Percentiles rank a stretch among this genome's conserved stretches.
phyloP scores from a whole-genome alignment of 495 filamentous ascomycete species.

The Hyaloscypha hepaticicola region DNA sequence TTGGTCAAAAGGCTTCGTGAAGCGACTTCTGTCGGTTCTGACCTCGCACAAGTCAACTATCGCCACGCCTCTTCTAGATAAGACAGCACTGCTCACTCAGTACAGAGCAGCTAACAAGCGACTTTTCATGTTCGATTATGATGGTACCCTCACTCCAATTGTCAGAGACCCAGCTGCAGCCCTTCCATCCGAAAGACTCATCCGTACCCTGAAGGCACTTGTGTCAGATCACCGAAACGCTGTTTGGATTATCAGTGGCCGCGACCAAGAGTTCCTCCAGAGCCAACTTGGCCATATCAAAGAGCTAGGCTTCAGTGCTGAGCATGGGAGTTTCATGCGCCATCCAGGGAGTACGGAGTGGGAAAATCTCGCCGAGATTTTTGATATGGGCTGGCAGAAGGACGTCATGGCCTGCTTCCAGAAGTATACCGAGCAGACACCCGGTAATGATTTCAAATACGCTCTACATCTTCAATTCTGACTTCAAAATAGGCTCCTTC shows the following conservation, averaged over 20 bases:
- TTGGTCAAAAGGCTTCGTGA: slow-evolving; percentile 77
- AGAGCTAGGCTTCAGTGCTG: slow-evolving; percentile 84
- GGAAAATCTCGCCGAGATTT: slow-evolving; percentile 79
- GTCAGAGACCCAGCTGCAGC: slow-evolving; percentile 85
- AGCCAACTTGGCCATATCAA: slow-evolving; percentile 84
- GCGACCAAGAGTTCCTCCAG: slow-evolving; percentile 84
- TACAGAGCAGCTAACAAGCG: slow-evolving; percentile 71
- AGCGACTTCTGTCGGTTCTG: slow-evolving; percentile 73
- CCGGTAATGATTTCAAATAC: slow-evolving; percentile 56
- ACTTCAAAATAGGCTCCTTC: slow-evolving; percentile 61
- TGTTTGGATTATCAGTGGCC: slow-evolving; percentile 97
- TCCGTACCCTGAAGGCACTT: slow-evolving; percentile 74
- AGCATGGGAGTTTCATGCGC: slow-evolving; percentile 93
- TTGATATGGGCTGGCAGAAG: slow-evolving; percentile 86
- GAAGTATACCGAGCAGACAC: slow-evolving; percentile 78
- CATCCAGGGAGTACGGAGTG: slow-evolving; percentile 69
- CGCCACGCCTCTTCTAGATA: slow-evolving; percentile 79
- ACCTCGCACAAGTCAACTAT: slow-evolving; percentile 70
- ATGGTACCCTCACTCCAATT: slow-evolving; percentile 96
- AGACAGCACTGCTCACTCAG: slow-evolving; percentile 61
- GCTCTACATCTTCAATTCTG: slow-evolving; percentile 21
- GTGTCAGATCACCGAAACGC: slow-evolving; percentile 76
- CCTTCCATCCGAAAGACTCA: slow-evolving; percentile 77
- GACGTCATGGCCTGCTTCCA: slow-evolving; percentile 79
- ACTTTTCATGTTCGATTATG: slow-evolving; percentile 97